Evolutionary conservation across 2,329 filamentous ascomycete species (phyloP), one percentile per base, ranked within the genome.

Genomic region (Stagonosporopsis chrysanthemi): DNA sequence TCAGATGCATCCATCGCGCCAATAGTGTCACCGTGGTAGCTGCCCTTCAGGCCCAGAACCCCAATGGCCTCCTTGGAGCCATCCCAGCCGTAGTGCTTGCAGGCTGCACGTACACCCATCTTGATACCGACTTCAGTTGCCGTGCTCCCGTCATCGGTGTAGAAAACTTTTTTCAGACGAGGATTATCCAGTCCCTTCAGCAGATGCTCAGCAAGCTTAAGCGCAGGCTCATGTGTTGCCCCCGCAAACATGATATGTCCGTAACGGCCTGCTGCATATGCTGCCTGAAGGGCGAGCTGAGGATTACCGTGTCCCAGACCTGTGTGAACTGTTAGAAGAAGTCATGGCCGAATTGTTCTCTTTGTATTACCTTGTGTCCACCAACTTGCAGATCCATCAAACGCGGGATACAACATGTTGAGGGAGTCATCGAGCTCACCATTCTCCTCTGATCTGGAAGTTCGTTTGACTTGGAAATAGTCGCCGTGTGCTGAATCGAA

Each of bases 201-300:
- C 1, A 96, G 79, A 0, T 78, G 80, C 69, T 90, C 84, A 0
- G 90, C 88, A 0, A 96, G 81, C 6, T 81, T 79, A 0, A 95
- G 77, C 0, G 90, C 91, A 0, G 92, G 91, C 66, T 91, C 84
- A 64, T 96, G 90, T n/a, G 93, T 83, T 0, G 89, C 86, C 8
- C 87, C 87, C 0, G 90, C 90, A 68, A 96, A 95, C 89, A 96
- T 95, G 64, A 95, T 90, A 74, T 96, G 91, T 0, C 91, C 91
- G 68, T 95, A 96, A 26, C 91, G 84, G 7, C 91, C 91, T 1
- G 91, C 90, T 0, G 92, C 91, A 69, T 95, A 88, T 0, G 91
- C 90, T 2, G 91, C 90, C 0, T 90, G 87, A 1, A 95, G 83
- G 0, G 90, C 85, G 1, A 96, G 80, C 0, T 82, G 78, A 0